These are phyloP conservation scores for Annulohypoxylon bovei DNA, from an alignment of 495 filamentous ascomycete genomes.

Conservation along the genomic window DNA sequence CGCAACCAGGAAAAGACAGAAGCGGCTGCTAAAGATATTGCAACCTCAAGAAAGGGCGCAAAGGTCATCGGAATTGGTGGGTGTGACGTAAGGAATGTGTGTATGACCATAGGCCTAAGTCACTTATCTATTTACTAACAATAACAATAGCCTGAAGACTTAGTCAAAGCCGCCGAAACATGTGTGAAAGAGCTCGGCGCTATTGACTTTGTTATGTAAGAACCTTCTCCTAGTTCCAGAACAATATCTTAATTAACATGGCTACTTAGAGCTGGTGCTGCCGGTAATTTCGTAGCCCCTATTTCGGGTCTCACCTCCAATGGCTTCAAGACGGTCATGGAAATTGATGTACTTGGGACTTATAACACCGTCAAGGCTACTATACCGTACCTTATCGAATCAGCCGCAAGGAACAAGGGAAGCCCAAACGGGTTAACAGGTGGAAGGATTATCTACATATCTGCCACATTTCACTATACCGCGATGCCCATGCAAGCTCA, in stretches of 20 bases:
- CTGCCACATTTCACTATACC: slow-evolving; percentile 88
- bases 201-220: slow-evolving; percentile 94
- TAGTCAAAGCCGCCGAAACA: slow-evolving; percentile 77
- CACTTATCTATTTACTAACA: slow-evolving; percentile 11
- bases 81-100: slow-evolving; percentile 78
- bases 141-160: slow-evolving; percentile 61
- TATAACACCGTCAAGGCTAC: slow-evolving; percentile 96
- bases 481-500: slow-evolving; percentile 86
- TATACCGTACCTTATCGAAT: slow-evolving; percentile 78
- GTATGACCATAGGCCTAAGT: slow-evolving; percentile 8
- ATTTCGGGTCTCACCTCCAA: slow-evolving; percentile 83
- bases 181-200: slow-evolving; percentile 83
- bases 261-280: slow-evolving; percentile 80
- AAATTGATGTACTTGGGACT: slow-evolving; percentile 93
- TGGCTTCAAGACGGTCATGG: slow-evolving; percentile 94
- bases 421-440: slow-evolving; percentile 65
- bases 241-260: slow-evolving; percentile 25
- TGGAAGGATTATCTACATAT: slow-evolving; percentile 88
- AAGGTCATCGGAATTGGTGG: slow-evolving; percentile 86
- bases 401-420: slow-evolving; percentile 68
- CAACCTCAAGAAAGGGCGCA: slow-evolving; percentile 75
- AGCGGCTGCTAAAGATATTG: slow-evolving; percentile 79
- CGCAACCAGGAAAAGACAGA: slow-evolving; percentile 92
- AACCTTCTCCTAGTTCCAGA: neutral
- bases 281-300: slow-evolving; percentile 94